A percentile compares a stretch with the other conserved stretches of the same genome.
These are phyloP conservation scores for Cynara cardunculus DNA, from an alignment of 129 eudicot genomes.

Conservation along the genomic window DNA sequence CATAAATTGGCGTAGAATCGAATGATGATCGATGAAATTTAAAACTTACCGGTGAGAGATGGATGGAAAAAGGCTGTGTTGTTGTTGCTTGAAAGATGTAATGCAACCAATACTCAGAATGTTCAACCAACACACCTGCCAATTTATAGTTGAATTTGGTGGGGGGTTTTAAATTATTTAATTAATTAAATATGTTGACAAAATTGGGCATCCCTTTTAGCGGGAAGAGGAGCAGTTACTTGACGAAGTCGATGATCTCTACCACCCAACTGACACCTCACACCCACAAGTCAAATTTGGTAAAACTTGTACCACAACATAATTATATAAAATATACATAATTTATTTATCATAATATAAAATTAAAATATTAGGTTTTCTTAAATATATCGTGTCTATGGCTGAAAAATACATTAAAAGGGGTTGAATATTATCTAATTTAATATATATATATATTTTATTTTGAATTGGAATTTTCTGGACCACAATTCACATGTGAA, in stretches of 20 bases:
- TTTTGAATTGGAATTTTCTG: too few species aligned
- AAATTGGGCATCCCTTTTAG: slow-evolving; percentile 10
- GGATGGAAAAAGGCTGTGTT: neutral
- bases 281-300: neutral
- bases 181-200: neutral
- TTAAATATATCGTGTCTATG: too few species aligned
- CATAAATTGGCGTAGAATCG: neutral
- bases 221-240: slow-evolving; percentile 24
- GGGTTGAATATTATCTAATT: too few species aligned
- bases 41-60: slow-evolving; percentile 21
- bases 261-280: slow-evolving; percentile 1
- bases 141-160: slow-evolving; percentile 20
- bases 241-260: neutral
- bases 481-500: too few species aligned
- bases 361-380: too few species aligned
- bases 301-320: slow-evolving; percentile 28
- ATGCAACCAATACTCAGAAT: slow-evolving; percentile 11
- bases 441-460: too few species aligned
- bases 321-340: neutral
- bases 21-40: slow-evolving; percentile 9
- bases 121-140: slow-evolving; percentile 11
- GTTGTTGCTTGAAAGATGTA: slow-evolving; percentile 24
- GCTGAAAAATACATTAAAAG: too few species aligned
- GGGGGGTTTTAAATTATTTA: neutral
- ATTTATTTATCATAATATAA: too few species aligned